Percentiles rank a stretch among this genome's conserved stretches.
phyloP scores from a whole-genome alignment of 2,329 filamentous ascomycete species.

The Colletotrichum cordylinicola region DNA sequence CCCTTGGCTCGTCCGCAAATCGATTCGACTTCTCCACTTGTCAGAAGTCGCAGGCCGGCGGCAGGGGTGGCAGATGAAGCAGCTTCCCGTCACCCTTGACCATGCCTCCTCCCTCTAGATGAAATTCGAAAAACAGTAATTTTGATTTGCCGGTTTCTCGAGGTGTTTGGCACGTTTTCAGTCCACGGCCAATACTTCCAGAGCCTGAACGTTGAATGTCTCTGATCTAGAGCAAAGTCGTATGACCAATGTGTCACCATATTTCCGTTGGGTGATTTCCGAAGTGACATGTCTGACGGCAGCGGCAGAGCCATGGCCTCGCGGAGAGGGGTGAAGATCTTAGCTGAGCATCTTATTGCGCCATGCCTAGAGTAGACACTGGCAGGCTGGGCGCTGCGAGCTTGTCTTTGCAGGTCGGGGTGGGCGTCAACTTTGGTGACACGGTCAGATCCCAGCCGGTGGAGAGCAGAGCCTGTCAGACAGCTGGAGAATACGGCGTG shows the following conservation, averaged over 20 bases:
- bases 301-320: background rate
- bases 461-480: background rate
- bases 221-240: background rate
- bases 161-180: background rate
- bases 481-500: background rate
- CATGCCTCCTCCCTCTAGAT: background rate
- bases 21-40: background rate
- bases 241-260: background rate
- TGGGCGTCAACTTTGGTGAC: background rate
- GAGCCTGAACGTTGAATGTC: background rate
- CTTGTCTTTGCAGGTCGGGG: background rate
- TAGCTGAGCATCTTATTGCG: background rate
- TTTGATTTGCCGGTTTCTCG: background rate
- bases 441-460: background rate
- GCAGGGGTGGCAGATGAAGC: background rate
- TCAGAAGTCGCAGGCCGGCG: background rate
- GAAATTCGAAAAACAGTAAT: background rate
- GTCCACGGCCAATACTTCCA: background rate
- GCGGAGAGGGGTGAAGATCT: background rate
- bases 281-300: background rate
- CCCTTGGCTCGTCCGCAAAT: background rate
- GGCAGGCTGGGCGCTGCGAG: background rate
- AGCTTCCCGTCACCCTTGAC: constrained; percentile 4
- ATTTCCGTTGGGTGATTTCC: background rate
- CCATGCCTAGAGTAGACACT: background rate